These are phyloP conservation scores for Nemania diffusa DNA, from an alignment of 2,329 filamentous ascomycete species.

Conservation along the genomic window DNA sequence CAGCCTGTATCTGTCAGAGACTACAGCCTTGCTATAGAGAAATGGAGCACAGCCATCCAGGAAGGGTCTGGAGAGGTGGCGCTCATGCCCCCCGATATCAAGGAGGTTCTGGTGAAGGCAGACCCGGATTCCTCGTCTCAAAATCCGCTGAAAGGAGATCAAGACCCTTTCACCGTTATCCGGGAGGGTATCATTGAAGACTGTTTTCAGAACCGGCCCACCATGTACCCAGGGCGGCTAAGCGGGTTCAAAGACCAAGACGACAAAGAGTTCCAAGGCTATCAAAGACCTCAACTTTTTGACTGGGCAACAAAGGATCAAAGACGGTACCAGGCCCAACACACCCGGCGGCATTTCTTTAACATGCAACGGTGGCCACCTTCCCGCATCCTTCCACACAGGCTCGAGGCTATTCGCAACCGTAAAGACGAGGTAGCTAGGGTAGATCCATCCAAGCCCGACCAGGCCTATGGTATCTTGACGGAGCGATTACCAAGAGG, in stretches of 20 bases:
- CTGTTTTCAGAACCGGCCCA: slow-evolving; percentile 54
- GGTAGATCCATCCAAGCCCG: slow-evolving; percentile 44
- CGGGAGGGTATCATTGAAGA: slow-evolving; percentile 57
- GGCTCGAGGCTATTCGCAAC: slow-evolving; percentile 45
- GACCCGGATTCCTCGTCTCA: slow-evolving; percentile 44
- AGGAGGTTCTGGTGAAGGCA: slow-evolving; percentile 49
- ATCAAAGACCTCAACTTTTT: slow-evolving; percentile 46
- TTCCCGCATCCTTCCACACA: slow-evolving; percentile 50
- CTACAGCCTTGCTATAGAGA: slow-evolving; percentile 31
- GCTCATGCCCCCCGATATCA: slow-evolving; percentile 39
- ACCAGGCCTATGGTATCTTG: slow-evolving; percentile 45
- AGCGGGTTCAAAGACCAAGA: slow-evolving; percentile 39
- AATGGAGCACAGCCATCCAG: slow-evolving; percentile 39
- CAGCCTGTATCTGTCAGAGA: slow-evolving; percentile 38
- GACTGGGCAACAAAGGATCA: slow-evolving; percentile 48
- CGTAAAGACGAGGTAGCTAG: slow-evolving; percentile 47
- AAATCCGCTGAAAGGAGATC: slow-evolving; percentile 24
- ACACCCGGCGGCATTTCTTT: slow-evolving; percentile 54
- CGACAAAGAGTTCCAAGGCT: slow-evolving; percentile 36
- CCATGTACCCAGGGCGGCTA: slow-evolving; percentile 54
- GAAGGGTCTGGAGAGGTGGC: slow-evolving; percentile 40
- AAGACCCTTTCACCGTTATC: slow-evolving; percentile 46
- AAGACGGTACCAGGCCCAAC: slow-evolving; percentile 46
- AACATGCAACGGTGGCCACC: slow-evolving; percentile 61
- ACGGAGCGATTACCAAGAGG: slow-evolving; percentile 36